Evolutionary conservation across 306 rosid genomes (phyloP), one percentile per base, ranked within the genome.

Genomic region (Quercus suber): DNA sequence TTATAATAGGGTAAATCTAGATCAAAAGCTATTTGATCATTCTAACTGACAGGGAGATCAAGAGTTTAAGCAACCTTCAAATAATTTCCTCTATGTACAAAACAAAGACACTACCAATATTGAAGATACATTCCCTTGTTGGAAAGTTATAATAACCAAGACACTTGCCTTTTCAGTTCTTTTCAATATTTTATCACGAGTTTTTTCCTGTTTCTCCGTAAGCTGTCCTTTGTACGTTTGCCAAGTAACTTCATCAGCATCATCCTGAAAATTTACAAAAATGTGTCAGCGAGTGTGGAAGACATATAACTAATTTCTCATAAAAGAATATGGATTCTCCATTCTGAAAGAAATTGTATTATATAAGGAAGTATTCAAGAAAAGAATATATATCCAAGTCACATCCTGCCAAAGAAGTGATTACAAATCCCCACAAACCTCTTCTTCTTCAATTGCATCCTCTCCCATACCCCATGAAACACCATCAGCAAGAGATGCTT

Each of bases 401-500:
- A 63, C 74, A 74, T 77, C 28, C 55, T 63, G 33, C 23, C 41
- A 13, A 53, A 21, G 41, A 61, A 76, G 51, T 65, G 64, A 76
- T 63, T 59, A 73, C 25, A 72, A 71, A 64, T 49, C 82, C 68
- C 37, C 63, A 85, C 82, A 82, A 74, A 91, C 99, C 98, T 92
- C 99, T 21, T 74, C 88, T 83, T 95, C 99, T 85, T 95, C 99
- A 80, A 92, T 79, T 71, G 98, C 99, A 91, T 95, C 99, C 82
- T 95, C 99, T 41, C 92, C 90, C 97, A 95, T 91, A 77, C 99
- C 99, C 98, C 99, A 95, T 25, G 98, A 95, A 77, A 92, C 75
- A 77, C 99, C 99, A 80, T 91, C 99, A 76, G 89, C 91, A 82
- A 79, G 84, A 77, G 94, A 89, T 75, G 98, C 89, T 89, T 91